Conservation (phyloP, 1,284 basidiomycete genomes). For the Psilocybe mexicana region DNA sequence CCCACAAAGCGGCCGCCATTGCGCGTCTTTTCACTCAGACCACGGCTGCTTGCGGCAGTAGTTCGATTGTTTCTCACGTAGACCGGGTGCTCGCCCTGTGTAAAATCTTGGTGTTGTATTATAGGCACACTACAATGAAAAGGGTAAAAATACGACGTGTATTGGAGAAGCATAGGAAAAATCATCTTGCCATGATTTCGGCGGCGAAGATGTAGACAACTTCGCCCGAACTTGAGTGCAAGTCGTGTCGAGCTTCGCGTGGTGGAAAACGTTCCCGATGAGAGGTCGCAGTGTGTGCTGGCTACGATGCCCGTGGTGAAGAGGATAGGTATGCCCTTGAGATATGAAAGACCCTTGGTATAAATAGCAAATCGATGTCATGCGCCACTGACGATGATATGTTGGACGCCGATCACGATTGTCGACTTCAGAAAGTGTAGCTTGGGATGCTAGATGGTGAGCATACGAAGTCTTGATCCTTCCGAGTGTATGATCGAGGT, state of each 20-base stretch:
- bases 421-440: background rate
- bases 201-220: background rate
- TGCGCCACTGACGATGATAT: background rate
- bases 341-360: background rate
- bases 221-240: background rate
- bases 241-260: background rate
- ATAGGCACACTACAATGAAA: background rate
- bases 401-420: background rate
- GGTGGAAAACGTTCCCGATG: background rate
- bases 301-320: background rate
- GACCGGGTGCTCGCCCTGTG: background rate
- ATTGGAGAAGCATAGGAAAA: background rate
- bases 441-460: background rate
- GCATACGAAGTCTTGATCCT: background rate
- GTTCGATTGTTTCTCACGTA: background rate
- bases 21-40: background rate
- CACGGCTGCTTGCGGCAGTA: background rate
- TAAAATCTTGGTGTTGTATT: too few species aligned
- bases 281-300: background rate
- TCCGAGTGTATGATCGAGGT: background rate
- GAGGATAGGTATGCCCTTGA: background rate
- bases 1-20: background rate
- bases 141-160: background rate
- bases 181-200: background rate
- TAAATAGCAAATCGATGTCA: constrained; percentile 1